Evolutionary conservation across 2,329 filamentous ascomycete genomes (phyloP).

Genomic region (Endothia cerciana): DNA sequence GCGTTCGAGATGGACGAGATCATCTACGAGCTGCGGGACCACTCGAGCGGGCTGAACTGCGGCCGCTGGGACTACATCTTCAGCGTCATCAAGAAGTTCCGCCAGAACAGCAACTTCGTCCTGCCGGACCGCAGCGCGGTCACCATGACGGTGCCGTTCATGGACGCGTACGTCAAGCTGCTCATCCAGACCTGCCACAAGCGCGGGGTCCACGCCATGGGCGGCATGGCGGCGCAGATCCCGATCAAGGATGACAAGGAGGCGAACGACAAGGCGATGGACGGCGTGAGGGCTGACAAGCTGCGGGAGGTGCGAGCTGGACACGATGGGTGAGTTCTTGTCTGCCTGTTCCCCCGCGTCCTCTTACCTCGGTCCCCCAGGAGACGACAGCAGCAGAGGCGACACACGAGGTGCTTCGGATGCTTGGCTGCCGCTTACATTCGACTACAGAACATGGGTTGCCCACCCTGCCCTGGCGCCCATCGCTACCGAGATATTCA

Average conservation of each 20-base stretch:
- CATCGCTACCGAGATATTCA: slow-evolving; percentile 92
- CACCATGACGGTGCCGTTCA: slow-evolving; percentile 98
- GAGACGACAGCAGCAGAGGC: background rate
- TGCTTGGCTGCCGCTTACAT: background rate
- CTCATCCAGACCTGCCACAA: slow-evolving; percentile 98
- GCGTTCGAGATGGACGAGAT: slow-evolving; percentile 99
- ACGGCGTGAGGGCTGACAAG: slow-evolving; percentile 90
- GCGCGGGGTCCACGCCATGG: slow-evolving; percentile 97
- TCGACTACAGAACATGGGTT: slow-evolving; percentile 73
- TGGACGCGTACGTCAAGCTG: slow-evolving; percentile 94
- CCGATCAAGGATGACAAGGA: slow-evolving; percentile 93
- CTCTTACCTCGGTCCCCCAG: background rate
- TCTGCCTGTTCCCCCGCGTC: background rate
- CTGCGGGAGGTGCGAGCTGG: slow-evolving; percentile 92
- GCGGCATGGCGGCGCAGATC: slow-evolving; percentile 98
- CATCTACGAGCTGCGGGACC: slow-evolving; percentile 97
- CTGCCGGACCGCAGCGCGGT: slow-evolving; percentile 89
- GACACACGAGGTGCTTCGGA: no score
- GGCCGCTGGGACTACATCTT: slow-evolving; percentile 99
- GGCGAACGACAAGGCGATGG: slow-evolving; percentile 95
- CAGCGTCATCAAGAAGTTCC: slow-evolving; percentile 99
- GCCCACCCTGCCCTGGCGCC: slow-evolving; percentile 89
- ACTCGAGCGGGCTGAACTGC: slow-evolving; percentile 96
- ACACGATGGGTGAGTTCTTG: slow-evolving; percentile 70
- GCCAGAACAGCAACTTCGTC: slow-evolving; percentile 89